phyloP scores from a whole-genome alignment of 495 filamentous ascomycete genomes.

The Aspergillus kassunensis region DNA sequence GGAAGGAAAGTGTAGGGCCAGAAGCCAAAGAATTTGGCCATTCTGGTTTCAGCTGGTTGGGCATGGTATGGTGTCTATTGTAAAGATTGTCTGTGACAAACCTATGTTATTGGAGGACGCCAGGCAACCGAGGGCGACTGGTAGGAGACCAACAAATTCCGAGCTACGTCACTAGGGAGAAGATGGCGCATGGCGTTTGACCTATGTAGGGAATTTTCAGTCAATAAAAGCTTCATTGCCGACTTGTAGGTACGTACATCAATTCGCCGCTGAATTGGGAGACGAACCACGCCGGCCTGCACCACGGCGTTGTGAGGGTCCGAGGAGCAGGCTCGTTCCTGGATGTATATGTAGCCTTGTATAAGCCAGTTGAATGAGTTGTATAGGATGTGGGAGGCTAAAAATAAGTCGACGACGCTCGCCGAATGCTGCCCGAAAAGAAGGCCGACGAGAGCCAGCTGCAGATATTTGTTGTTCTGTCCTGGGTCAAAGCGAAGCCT shows the following conservation, averaged over 20 bases:
- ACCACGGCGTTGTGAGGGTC: constrained; percentile 10
- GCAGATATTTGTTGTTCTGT: too few species aligned
- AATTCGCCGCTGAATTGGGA: constrained; percentile 5
- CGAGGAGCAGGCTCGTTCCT: constrained; percentile 8
- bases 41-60: constrained; percentile 37
- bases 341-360: background rate
- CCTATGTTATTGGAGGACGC: constrained; percentile 23
- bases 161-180: constrained; percentile 19
- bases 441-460: too few species aligned
- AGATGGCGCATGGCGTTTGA: constrained; percentile 32
- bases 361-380: background rate
- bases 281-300: constrained; percentile 18
- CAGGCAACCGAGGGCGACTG: constrained; percentile 15
- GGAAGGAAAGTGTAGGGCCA: constrained; percentile 29
- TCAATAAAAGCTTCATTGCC: constrained; percentile 1
- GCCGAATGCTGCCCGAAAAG: too few species aligned
- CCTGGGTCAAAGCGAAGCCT: too few species aligned
- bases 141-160: constrained; percentile 20
- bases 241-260: constrained; percentile 12
- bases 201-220: constrained; percentile 6
- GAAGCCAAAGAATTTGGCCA: constrained; percentile 29
- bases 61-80: too few species aligned
- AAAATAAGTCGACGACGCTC: too few species aligned
- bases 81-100: constrained; percentile 2
- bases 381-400: too few species aligned